These are phyloP conservation scores for Metschnikowia noctiluminum DNA, from an alignment of 805 yeast species.

Conservation along the genomic window DNA sequence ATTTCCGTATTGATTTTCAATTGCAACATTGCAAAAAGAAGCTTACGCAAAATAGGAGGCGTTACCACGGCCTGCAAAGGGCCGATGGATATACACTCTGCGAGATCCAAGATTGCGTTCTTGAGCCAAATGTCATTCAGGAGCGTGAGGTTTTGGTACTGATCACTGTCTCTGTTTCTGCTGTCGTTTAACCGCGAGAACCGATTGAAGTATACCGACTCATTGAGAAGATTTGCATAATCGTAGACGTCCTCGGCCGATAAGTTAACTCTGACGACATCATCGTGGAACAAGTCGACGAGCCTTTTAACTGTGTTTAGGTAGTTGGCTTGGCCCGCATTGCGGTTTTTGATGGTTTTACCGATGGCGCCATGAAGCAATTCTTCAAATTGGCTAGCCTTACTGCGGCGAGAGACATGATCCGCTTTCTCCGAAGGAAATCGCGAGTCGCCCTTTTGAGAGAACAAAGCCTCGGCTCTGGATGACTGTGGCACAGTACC, in stretches of 20 bases:
- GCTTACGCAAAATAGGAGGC: slow-evolving; percentile 22
- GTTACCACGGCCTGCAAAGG: slow-evolving; percentile 26
- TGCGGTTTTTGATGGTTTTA: slow-evolving; percentile 5
- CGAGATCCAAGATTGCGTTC: slow-evolving; percentile 30
- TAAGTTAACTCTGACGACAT: slow-evolving; percentile 9
- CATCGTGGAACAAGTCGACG: slow-evolving; percentile 13
- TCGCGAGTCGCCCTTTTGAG: neutral
- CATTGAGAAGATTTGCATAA: slow-evolving; percentile 16
- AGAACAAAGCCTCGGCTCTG: slow-evolving; percentile 22
- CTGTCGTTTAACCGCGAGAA: slow-evolving; percentile 29
- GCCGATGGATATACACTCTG: slow-evolving; percentile 28
- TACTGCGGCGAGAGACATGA: slow-evolving; percentile 9
- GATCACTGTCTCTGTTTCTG: slow-evolving; percentile 39
- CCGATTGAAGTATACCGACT: slow-evolving; percentile 27
- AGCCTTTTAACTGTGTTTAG: slow-evolving; percentile 9
- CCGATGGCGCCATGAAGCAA: slow-evolving; percentile 16
- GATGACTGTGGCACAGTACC: neutral
- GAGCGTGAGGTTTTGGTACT: slow-evolving; percentile 22
- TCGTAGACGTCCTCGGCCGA: slow-evolving; percentile 10
- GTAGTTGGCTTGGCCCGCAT: neutral
- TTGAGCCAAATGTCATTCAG: slow-evolving; percentile 28
- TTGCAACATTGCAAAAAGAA: slow-evolving; percentile 32
- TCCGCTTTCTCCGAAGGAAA: slow-evolving; percentile 3
- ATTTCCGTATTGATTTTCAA: slow-evolving; percentile 53
- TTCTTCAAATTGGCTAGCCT: slow-evolving; percentile 28